phyloP scores from a whole-genome alignment of 2,329 filamentous ascomycete species.

The Trematosphaeria pertusa region DNA sequence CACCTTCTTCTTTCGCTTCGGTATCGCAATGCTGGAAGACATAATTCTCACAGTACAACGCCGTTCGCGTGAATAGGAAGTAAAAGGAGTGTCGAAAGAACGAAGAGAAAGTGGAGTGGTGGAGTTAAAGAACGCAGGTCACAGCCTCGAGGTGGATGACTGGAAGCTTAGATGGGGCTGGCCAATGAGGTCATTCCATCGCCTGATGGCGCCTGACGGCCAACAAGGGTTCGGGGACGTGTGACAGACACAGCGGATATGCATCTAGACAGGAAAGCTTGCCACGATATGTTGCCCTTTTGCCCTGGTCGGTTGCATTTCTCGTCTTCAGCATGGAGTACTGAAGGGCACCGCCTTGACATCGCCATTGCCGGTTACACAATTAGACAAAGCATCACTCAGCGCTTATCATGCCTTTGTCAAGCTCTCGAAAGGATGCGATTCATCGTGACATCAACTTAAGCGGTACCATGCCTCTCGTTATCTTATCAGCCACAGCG shows the following conservation, averaged over 20 bases:
- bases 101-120: neutral
- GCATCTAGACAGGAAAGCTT: no score
- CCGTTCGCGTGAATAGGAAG: neutral
- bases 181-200: constrained; percentile 5
- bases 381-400: no score
- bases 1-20: constrained; percentile 52
- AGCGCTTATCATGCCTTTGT: no score
- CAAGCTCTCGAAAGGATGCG: no score
- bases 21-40: constrained; percentile 72
- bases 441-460: no score
- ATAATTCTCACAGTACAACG: constrained; percentile 20
- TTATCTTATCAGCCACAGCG: constrained; percentile 1
- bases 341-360: no score
- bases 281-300: no score
- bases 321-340: no score
- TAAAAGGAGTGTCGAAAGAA: constrained; percentile 4
- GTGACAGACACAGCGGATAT: constrained; percentile 8
- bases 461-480: no score
- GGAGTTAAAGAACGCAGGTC: constrained; percentile 6
- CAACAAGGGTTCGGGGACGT: neutral
- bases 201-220: constrained; percentile 4
- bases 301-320: no score
- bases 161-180: neutral
- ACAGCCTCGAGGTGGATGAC: constrained; percentile 14
- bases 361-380: no score